Base-by-base conservation (phyloP, 2,329 filamentous ascomycete species). In the Aspergillus aculeatinus region DNA sequence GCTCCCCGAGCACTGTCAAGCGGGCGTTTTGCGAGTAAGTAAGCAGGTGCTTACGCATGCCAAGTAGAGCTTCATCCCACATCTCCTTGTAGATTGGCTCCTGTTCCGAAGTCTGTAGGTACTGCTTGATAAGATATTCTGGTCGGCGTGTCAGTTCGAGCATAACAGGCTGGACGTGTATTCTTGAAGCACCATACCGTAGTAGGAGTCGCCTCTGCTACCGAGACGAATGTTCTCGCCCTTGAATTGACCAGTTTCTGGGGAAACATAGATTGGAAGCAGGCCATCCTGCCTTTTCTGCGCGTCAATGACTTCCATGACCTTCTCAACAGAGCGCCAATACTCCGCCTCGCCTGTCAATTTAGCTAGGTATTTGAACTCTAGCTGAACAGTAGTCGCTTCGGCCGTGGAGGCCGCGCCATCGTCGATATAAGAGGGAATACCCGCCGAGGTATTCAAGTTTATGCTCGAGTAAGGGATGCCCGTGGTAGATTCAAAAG, bases 121-220 rank as follows among this genome's bases (percentile, higher is more conserved):
- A 98, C 75, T 99, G 95, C 80, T 99, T 99, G 81, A 98, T 96
- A 54, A 99, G 86, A 75, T 99, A 99, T 78, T 99, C 92, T 81
- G 48, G 12, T 54, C 21, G 48, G 39, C 14, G 53, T 66, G 35
- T 54, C 27, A 51, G n/a, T n/a, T 27, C 4, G 5, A n/a, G 23
- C 39, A 44, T 9, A 44, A 10, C 16, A 44, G 16, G 6, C 2
- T 11, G 7, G 12, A 16, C 52, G 16, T 6, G 5, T 19, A 11
- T 4, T 19, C 23, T 7, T 21, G 16, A 19, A 33, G 27, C 23
- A 66, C 73, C 73, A 49, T 70, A 81, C 79, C 84, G 78, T 99
- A 99, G 79, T 98, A 99, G 51, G 93, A 97, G 79, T 99, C 95
- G 50, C 95, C 95, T 62, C 95, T 87, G 74, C 92, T 97, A 44